phyloP scores from a whole-genome alignment of 176 grass and related monocot genomes.

The Triticum timopheevii region DNA sequence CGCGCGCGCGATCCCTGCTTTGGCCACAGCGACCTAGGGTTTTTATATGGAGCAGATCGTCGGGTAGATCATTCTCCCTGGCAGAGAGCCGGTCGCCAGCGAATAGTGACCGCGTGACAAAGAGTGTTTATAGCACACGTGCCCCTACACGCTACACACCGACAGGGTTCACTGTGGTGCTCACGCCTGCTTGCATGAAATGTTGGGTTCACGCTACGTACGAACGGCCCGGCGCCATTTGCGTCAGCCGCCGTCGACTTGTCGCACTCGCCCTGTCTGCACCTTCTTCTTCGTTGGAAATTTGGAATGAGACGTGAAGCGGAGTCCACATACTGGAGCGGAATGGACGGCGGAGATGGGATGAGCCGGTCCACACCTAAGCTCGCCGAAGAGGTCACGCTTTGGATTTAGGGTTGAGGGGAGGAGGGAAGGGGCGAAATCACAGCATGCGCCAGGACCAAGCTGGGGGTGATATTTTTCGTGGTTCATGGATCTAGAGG shows the following conservation, averaged over 20 bases:
- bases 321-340: too few species aligned
- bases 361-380: too few species aligned
- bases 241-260: neutral
- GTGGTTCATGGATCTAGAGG: too few species aligned
- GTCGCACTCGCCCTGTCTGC: neutral
- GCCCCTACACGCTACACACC: conserved; percentile 27
- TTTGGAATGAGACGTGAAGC: too few species aligned
- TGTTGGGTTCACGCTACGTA: neutral
- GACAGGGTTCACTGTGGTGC: conserved; percentile 19
- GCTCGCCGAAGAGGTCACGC: too few species aligned
- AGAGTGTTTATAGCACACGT: neutral
- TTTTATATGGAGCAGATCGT: neutral
- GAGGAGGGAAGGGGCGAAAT: too few species aligned
- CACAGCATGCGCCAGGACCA: too few species aligned
- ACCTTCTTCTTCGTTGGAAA: neutral
- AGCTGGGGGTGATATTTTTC: too few species aligned
- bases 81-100: conserved; percentile 27
- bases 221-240: neutral
- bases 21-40: conserved; percentile 3
- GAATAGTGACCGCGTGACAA: conserved; percentile 5
- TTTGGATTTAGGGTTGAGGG: too few species aligned
- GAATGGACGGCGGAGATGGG: too few species aligned
- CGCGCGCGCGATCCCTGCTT: neutral
- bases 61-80: conserved; percentile 38
- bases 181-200: conserved; percentile 3